phyloP scores from a whole-genome alignment of 495 filamentous ascomycete genomes.

The Neurospora intermedia region DNA sequence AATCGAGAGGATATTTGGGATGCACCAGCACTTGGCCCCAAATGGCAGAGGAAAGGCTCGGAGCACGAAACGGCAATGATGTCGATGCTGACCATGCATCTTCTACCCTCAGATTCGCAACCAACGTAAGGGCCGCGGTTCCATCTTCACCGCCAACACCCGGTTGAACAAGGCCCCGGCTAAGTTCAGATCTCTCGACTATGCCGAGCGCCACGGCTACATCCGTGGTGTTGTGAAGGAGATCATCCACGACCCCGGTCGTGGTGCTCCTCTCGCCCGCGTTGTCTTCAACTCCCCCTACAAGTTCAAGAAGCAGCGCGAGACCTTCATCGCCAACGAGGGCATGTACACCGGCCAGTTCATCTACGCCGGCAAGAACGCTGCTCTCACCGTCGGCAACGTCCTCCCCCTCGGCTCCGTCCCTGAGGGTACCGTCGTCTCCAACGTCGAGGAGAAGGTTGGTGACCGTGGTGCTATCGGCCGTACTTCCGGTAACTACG shows the following conservation, averaged over 20 bases:
- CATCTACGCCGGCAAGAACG: slow-evolving; percentile 99
- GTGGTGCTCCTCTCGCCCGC: slow-evolving; percentile 93
- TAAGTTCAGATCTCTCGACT: slow-evolving; percentile 92
- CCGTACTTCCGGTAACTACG: slow-evolving; percentile 97
- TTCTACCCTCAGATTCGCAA: slow-evolving; percentile 61
- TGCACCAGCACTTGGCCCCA: not conserved
- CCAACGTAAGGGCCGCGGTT: slow-evolving; percentile 96
- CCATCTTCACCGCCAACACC: slow-evolving; percentile 85
- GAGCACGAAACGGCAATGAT: slow-evolving; percentile 2
- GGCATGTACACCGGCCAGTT: slow-evolving; percentile 99
- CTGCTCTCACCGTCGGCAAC: slow-evolving; percentile 89
- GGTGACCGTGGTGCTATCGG: slow-evolving; percentile 94
- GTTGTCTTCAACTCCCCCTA: slow-evolving; percentile 89
- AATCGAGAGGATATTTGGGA: not conserved
- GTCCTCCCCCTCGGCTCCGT: slow-evolving; percentile 85
- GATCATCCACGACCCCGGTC: slow-evolving; percentile 97
- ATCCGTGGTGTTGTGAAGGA: slow-evolving; percentile 94
- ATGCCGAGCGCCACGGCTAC: slow-evolving; percentile 92
- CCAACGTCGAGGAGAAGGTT: slow-evolving; percentile 98
- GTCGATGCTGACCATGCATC: slow-evolving; percentile 19
- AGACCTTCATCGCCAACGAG: slow-evolving; percentile 99
- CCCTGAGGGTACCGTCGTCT: slow-evolving; percentile 96
- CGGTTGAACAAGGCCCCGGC: slow-evolving; percentile 75
- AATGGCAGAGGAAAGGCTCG: not conserved
- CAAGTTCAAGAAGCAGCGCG: slow-evolving; percentile 79